phyloP scores from a whole-genome alignment of 1,284 basidiomycete genomes.

The Cronartium quercuum region DNA sequence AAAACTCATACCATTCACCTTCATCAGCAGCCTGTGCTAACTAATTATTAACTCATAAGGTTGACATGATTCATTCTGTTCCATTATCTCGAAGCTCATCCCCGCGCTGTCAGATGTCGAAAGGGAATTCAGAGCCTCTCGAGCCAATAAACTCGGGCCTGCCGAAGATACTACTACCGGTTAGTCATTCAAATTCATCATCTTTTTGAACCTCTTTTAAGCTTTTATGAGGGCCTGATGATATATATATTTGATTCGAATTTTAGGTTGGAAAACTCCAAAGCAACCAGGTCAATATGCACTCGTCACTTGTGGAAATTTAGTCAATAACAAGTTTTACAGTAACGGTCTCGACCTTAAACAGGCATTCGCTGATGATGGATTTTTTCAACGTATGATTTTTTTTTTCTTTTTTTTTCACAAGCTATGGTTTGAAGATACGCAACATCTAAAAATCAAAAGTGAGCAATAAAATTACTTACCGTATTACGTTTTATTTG shows the following conservation, averaged over 20 bases:
- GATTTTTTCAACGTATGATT: slow-evolving; percentile 29
- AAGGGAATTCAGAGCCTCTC: slow-evolving; percentile 30
- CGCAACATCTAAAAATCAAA: too few species aligned
- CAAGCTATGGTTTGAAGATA: too few species aligned
- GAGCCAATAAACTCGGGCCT: background rate
- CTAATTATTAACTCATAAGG: background rate
- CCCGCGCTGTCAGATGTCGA: slow-evolving; percentile 27
- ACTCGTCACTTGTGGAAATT: slow-evolving; percentile 39
- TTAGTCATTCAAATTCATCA: background rate
- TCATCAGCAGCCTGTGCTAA: background rate
- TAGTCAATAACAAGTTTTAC: slow-evolving; percentile 36
- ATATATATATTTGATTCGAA: background rate
- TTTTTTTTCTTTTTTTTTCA: background rate
- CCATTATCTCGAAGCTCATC: background rate
- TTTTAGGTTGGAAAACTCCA: slow-evolving; percentile 31
- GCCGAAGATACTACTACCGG: background rate
- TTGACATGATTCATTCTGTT: background rate
- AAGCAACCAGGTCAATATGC: slow-evolving; percentile 37
- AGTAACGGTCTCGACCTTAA: slow-evolving; percentile 38
- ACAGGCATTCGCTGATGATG: slow-evolving; percentile 24
- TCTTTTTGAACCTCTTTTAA: background rate
- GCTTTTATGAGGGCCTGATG: background rate
- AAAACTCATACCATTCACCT: too few species aligned
- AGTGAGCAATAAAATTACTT: background rate
- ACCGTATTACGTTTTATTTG: background rate